Percentiles rank a stretch among this genome's conserved stretches.
These are phyloP conservation scores for Flaveria bidentis DNA, from an alignment of 129 eudicot species.

Conservation along the genomic window DNA sequence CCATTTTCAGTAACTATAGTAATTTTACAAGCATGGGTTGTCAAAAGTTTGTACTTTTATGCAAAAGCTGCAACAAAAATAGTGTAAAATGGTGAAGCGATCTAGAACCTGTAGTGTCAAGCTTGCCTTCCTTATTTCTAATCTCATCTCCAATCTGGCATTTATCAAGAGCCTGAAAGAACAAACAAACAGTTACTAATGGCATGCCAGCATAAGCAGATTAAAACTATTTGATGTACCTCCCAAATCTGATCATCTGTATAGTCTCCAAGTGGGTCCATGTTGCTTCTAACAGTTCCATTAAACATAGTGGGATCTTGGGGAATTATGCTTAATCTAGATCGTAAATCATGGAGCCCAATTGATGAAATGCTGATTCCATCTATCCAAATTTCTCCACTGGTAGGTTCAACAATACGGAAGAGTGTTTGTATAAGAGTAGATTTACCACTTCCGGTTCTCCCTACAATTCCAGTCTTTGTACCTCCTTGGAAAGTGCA, in stretches of 20 bases:
- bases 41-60: background rate
- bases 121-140: conserved; percentile 29
- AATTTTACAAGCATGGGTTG: background rate
- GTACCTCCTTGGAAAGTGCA: conserved; percentile 86
- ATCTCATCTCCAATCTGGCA: conserved; percentile 33
- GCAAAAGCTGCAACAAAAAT: background rate
- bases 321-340: conserved; percentile 65
- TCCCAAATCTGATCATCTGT: conserved; percentile 20
- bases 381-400: conserved; percentile 65
- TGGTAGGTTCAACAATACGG: conserved; percentile 79
- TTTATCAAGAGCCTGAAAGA: conserved; percentile 36
- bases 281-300: conserved; percentile 15
- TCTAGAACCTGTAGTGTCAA: conserved; percentile 26
- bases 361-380: conserved; percentile 66
- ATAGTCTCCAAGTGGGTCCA: conserved; percentile 10
- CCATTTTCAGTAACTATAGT: conserved; percentile 26
- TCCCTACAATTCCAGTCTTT: conserved; percentile 90
- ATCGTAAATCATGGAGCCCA: conserved; percentile 89
- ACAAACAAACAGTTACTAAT: background rate
- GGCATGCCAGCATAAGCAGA: background rate
- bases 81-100: background rate
- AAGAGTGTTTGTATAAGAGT: conserved; percentile 90
- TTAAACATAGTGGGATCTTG: conserved; percentile 19
- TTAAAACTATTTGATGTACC: background rate
- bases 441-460: conserved; percentile 97